These are phyloP conservation scores for Plasmodium relictum DNA, from an alignment of 169 alveolate genomes.

Conservation along the genomic window DNA sequence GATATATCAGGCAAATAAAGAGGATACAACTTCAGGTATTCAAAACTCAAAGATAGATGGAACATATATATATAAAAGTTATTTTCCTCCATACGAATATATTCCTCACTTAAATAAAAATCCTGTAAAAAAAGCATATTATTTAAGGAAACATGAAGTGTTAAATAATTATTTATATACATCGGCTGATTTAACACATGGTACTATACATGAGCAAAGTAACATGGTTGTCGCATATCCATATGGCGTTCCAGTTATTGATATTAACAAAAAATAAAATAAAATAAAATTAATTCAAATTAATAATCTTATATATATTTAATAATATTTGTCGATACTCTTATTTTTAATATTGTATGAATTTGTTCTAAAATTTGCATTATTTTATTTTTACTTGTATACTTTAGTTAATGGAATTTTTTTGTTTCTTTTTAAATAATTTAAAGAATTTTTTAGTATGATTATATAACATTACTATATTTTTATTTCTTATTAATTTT, in stretches of 20 bases:
- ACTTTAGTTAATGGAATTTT: no score
- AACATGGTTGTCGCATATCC: constrained; percentile 60
- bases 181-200: constrained; percentile 37
- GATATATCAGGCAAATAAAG: not conserved
- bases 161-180: constrained; percentile 38
- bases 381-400: no score
- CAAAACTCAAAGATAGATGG: not conserved
- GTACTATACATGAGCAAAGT: constrained; percentile 37
- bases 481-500: no score
- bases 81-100: constrained; percentile 21
- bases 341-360: no score
- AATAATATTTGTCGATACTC: no score
- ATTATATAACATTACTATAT: no score
- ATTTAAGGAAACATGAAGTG: constrained; percentile 10
- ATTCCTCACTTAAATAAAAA: constrained; percentile 12
- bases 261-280: constrained; percentile 5
- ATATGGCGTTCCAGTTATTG: constrained; percentile 55
- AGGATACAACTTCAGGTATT: not conserved
- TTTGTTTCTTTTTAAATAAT: no score
- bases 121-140: constrained; percentile 9
- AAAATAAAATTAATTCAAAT: not conserved
- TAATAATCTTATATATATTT: no score
- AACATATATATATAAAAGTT: constrained; percentile 18
- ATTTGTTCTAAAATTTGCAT: no score
- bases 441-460: no score